A percentile compares a stretch with the other conserved stretches of the same genome.
phyloP scores from a whole-genome alignment of 1,284 basidiomycete species.

The Amylostereum areolatum region DNA sequence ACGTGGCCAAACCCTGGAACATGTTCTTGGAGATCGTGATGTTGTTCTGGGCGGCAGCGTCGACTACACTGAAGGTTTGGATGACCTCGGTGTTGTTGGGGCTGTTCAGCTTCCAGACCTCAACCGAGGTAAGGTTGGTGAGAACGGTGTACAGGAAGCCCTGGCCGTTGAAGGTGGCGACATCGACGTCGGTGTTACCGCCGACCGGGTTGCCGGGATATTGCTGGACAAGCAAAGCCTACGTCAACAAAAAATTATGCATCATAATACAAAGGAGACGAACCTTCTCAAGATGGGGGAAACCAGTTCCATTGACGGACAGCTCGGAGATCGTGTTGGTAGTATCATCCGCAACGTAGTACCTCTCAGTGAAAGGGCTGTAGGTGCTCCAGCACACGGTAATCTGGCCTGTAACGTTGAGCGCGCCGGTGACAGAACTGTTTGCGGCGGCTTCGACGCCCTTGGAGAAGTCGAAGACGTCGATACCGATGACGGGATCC shows the following conservation, averaged over 20 bases:
- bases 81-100: constrained; percentile 18
- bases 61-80: too few relatives aligned
- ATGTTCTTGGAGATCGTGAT: too few relatives aligned
- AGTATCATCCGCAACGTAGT: not conserved
- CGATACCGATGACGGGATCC: not conserved
- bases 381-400: not conserved
- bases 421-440: not conserved
- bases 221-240: not conserved
- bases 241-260: not conserved
- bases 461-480: not conserved
- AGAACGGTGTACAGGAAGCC: constrained; percentile 23
- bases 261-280: not conserved
- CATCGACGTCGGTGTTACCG: not conserved
- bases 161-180: not conserved
- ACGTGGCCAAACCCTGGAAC: too few relatives aligned
- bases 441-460: not conserved
- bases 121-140: constrained; percentile 17
- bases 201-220: not conserved
- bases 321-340: not conserved
- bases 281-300: not conserved
- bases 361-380: not conserved
- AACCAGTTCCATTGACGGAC: not conserved
- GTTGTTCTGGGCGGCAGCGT: too few relatives aligned
- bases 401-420: not conserved
- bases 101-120: constrained; percentile 18